Conservation (phyloP, 2,329 filamentous ascomycete species). For the Sporothrix pallida region DNA sequence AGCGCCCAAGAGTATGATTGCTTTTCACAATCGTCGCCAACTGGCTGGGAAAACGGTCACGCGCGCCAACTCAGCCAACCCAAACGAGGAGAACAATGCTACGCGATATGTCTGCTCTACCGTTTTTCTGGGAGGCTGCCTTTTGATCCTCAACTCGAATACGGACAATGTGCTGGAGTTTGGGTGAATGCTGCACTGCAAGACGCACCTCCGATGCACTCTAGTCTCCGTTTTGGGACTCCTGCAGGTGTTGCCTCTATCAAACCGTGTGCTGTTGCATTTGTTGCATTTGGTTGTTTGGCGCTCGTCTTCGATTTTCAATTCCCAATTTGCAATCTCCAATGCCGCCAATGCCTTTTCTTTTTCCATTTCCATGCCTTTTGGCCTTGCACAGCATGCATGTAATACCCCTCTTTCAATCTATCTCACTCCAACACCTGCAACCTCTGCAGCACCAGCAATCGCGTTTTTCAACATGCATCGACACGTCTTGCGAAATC, state of each 20-base stretch:
- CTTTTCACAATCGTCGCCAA: background rate
- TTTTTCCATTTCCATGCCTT: background rate
- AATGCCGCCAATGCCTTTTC: background rate
- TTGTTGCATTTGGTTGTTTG: constrained; percentile 14
- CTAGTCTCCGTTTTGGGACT: constrained; percentile 26
- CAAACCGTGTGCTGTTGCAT: constrained; percentile 3
- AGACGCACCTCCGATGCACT: constrained; percentile 21
- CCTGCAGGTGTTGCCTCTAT: constrained; percentile 14
- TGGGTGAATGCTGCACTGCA: constrained; percentile 11
- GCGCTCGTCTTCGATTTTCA: too few relatives aligned
- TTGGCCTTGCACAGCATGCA: background rate
- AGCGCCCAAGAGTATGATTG: constrained; percentile 2
- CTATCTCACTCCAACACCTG: background rate
- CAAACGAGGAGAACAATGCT: background rate
- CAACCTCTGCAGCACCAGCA: background rate
- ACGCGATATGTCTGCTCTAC: background rate
- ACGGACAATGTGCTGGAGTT: background rate
- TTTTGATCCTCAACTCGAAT: background rate
- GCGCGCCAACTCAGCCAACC: constrained; percentile 22
- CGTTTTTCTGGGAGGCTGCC: background rate
- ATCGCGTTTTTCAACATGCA: constrained; percentile 27
- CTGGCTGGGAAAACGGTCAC: constrained; percentile 17
- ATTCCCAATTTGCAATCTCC: too few relatives aligned
- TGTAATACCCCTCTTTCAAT: constrained; percentile 19
- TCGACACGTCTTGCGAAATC: constrained; percentile 24